Evolutionary conservation across 192 early-diverging fungal species (phyloP).

Genomic region (Coemansia nantahalensis): DNA sequence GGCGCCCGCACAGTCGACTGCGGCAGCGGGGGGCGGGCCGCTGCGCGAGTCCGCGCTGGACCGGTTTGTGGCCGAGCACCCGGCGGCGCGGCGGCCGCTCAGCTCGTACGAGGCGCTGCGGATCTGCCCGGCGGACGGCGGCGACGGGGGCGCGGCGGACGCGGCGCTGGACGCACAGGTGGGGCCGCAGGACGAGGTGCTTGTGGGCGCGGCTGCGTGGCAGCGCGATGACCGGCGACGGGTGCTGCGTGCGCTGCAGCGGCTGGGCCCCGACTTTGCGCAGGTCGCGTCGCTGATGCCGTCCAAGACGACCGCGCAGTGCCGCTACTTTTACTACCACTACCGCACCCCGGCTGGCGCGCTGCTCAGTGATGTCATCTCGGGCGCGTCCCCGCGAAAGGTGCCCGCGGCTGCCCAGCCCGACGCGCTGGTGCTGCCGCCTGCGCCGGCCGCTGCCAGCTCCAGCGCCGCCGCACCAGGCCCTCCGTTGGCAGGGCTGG

Average conservation of each 20-base stretch:
- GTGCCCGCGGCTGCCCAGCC: constrained; percentile 1
- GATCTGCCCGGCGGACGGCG: constrained; percentile 6
- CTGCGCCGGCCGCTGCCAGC: background rate
- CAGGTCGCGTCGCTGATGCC: constrained; percentile 67
- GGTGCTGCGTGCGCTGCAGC: constrained; percentile 63
- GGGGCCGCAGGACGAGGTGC: constrained; percentile 23
- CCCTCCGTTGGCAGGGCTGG: too few species aligned
- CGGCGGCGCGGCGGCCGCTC: constrained; percentile 17
- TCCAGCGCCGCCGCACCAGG: too few species aligned
- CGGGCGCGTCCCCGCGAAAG: background rate
- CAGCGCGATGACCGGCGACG: constrained; percentile 57
- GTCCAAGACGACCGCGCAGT: constrained; percentile 76
- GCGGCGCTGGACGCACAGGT: constrained; percentile 17
- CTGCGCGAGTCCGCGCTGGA: constrained; percentile 40
- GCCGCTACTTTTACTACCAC: constrained; percentile 74
- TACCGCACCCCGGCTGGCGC: constrained; percentile 57
- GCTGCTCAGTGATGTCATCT: constrained; percentile 28
- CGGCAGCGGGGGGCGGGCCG: background rate
- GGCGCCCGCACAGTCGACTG: too few species aligned
- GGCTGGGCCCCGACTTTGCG: constrained; percentile 68
- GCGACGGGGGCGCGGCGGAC: constrained; percentile 10
- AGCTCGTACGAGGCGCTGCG: constrained; percentile 44
- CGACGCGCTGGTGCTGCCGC: constrained; percentile 28
- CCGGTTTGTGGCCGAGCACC: constrained; percentile 25
- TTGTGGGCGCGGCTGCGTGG: constrained; percentile 46